Base-by-base conservation (phyloP, 345 rosid species). In the Pugionium cornutum region DNA sequence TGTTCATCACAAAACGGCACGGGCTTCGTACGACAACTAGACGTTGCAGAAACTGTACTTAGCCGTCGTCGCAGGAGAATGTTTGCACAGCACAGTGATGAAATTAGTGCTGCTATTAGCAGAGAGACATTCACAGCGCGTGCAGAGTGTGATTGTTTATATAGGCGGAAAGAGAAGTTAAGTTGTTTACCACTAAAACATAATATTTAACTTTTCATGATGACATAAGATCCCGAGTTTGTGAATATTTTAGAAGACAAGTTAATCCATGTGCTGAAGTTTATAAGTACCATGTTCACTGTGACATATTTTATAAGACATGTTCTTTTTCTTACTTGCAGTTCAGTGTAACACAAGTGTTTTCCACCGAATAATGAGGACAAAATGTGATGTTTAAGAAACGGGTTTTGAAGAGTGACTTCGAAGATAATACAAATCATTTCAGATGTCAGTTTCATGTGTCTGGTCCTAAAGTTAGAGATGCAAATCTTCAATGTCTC, bases 401-500 rank as follows among this genome's bases (percentile, higher is more conserved):
- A 64, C 34, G 40, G 4, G 27, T 56, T 50, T 57, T n/a, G 2
- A 57, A 64, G 70, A 58, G 70, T 58, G 34, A 39, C 66, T 72
- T 72, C 6, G 4, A 72, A 72, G 70, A 57, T 72, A 72, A 44
- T 64, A 64, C 75, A 37, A 37, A 37, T 5, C 30, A 18, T 40
- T 37, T 41, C 7, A 68, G 29, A 59, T 50, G 60, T 60, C 46
- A 26, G 53, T 69, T 42, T 42, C 69, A 63, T 54, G 58, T 49
- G 28, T 56, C n/a, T 57, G 66, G 70, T 65, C 64, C 41, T 52
- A 58, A 65, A 51, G 55, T 82, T 76, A 67, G 49, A 81, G 65
- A 45, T 70, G 78, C n/a, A 89, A 72, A 82, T 94, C 99, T 82
- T 94, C 99, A n/a, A 94, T 90, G 78, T 94, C 99, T 4, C 80